Evolutionary conservation across 2,329 filamentous ascomycete genomes (phyloP), one percentile per base, ranked within the genome.

Genomic region (Capronia epimyces): DNA sequence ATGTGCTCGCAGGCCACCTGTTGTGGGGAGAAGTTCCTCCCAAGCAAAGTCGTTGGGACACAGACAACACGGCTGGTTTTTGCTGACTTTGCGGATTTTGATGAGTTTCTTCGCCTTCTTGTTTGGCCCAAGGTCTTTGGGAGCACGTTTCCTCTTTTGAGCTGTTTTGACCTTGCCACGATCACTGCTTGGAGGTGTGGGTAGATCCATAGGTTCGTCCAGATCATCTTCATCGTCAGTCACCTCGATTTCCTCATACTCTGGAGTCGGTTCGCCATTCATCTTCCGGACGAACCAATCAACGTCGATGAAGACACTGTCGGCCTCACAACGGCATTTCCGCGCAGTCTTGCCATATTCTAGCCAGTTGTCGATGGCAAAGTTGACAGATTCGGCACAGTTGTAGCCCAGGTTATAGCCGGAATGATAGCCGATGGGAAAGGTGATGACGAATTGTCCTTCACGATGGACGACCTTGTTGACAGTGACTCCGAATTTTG

Each of bases 341-440:
- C 96, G 95, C 13, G 93, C 93, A 60, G 95, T 89, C 62, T 89
- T 88, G 18, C 90, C 93, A 75, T 93, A 96, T 44, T 94, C 86
- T 40, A 98, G 73, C 93, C 93, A 98, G 24, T 88, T 86, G 60
- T 96, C 90, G 7, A 95, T 83, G 3, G 91, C 93, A 68, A 98
- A 98, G 66, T 98, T 98, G 71, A 98, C 93, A 6, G 93, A 95
- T 67, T 98, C 93, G 22, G 93, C 93, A 69, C 93, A 98, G 67
- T 98, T 98, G 73, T 98, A 98, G 13, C 94, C 93, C 31, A 98
- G 75, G 62, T 98, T 98, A 69, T 94, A 98, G 3, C 93, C 93
- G 3, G 93, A 98, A 66, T 98, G 93, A 66, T 98, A 98, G 18
- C 93, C 93, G 63, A 97, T 98, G 0, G 93, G 93, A 66, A 95